Evolutionary conservation across 768 basidiomycete species (phyloP), one percentile per base, ranked within the genome.

Genomic region (Termitomyces sp.): DNA sequence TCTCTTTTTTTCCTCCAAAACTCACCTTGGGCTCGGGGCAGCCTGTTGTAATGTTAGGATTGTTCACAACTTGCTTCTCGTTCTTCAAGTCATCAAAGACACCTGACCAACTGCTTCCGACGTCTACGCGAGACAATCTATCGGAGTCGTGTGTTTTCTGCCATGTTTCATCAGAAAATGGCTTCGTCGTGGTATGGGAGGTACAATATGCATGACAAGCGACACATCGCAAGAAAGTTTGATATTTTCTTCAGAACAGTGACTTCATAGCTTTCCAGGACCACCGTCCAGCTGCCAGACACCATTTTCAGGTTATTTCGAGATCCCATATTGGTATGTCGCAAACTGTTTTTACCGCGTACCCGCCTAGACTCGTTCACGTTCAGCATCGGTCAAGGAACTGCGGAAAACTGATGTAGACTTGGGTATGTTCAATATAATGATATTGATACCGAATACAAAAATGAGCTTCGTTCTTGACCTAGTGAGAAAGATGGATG

Each of bases 281-380:
- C 58, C 67, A 66, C 43, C 71, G 61, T n/a, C 82, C 84, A 5
- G 77, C 80, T 1, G 70, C 77, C 43, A 57, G 64, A 51, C 70
- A 80, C 38, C 84, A 85, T 59, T 69, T 81, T 35, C 76, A 76
- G 51, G 56, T 85, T 39, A 73, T 82, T 25, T 80, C 83, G 3
- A 83, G 75, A 59, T 56, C 32, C 5, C 84, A 85, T 56, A 78
- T 83, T 7, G 64, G 84, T 81, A 54, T 23, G 74, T 65, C 20
- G 22, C 33, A 51, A 23, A 18, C 43, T 16, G 9, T 15, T 15
- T 29, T 20, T 7, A 29, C 32, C 36, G n/a, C 23, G 31, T 39
- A 39, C 22, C 40, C 6, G 61, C n/a, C n/a, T n/a, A n/a, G n/a
- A n/a, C 51, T 35, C 38, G 38, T 43, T n/a, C 2, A 38, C 25